Evolutionary conservation across 2,329 filamentous ascomycete species (phyloP).

Genomic region (Gremmenia infestans): DNA sequence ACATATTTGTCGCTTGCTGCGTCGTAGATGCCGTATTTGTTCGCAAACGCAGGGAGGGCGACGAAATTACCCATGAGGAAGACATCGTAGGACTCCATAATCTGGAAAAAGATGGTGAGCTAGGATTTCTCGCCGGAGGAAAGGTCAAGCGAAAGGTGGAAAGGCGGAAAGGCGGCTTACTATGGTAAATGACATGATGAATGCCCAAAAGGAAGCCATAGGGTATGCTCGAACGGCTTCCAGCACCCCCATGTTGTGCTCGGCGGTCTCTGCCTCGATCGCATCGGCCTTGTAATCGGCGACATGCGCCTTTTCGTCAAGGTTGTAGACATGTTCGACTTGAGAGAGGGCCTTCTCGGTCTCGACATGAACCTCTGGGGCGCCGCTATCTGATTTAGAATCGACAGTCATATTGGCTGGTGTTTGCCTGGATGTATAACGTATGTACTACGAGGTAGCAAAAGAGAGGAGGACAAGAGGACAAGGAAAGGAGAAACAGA

Average conservation of each 20-base stretch:
- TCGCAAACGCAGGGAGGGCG: conserved; percentile 43
- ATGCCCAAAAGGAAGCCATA: conserved; percentile 49
- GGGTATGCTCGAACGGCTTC: conserved; percentile 48
- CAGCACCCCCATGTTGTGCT: conserved; percentile 46
- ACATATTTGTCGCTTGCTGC: conserved; percentile 25
- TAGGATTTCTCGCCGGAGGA: background rate
- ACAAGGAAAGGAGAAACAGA: background rate
- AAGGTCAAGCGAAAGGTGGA: background rate
- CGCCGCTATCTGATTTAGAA: conserved; percentile 4
- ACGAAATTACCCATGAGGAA: conserved; percentile 58
- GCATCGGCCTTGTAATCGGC: conserved; percentile 27
- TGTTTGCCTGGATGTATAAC: conserved; percentile 6
- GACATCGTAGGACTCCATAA: conserved; percentile 60
- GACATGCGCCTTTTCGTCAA: conserved; percentile 21
- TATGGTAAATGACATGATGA: conserved; percentile 51
- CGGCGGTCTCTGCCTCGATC: conserved; percentile 47
- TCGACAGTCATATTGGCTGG: conserved; percentile 14
- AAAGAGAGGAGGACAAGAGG: background rate
- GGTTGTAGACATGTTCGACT: conserved; percentile 31
- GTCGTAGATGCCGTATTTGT: conserved; percentile 41
- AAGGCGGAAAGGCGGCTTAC: conserved; percentile 31
- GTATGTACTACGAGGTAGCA: background rate
- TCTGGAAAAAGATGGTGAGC: conserved; percentile 35
- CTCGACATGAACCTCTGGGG: conserved; percentile 21
- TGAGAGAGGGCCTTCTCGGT: conserved; percentile 15